These are phyloP conservation scores for Alternaria gansuensis DNA, from an alignment of 2,329 filamentous ascomycete species.

Conservation along the genomic window DNA sequence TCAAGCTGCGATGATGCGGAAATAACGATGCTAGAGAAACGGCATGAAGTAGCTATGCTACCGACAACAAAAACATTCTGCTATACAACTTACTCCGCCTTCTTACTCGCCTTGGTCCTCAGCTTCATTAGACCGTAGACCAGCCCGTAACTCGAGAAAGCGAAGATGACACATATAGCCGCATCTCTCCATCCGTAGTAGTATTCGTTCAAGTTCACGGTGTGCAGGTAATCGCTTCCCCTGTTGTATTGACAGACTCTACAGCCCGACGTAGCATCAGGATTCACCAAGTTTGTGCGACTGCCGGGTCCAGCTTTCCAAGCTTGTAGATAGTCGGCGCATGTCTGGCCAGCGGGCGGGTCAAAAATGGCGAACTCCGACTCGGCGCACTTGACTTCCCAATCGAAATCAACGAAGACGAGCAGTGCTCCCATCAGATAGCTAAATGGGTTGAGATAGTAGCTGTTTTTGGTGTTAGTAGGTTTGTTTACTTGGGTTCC, in stretches of 20 bases:
- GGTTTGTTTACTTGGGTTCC: not conserved
- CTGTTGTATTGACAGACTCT: slow-evolving; percentile 67
- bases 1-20: not conserved
- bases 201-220: slow-evolving; percentile 68
- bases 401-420: slow-evolving; percentile 54
- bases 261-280: slow-evolving; percentile 65
- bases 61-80: not conserved
- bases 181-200: slow-evolving; percentile 73
- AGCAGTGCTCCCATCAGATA: slow-evolving; percentile 56
- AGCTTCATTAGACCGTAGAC: slow-evolving; percentile 58
- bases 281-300: slow-evolving; percentile 66
- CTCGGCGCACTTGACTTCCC: slow-evolving; percentile 51
- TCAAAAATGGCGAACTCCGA: slow-evolving; percentile 56
- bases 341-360: slow-evolving; percentile 63
- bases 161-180: slow-evolving; percentile 67
- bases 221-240: slow-evolving; percentile 68
- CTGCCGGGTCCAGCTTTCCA: slow-evolving; percentile 27
- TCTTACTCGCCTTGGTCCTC: slow-evolving; percentile 55
- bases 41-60: not conserved
- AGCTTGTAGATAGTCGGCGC: slow-evolving; percentile 60
- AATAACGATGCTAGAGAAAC: not conserved
- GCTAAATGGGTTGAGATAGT: slow-evolving; percentile 56
- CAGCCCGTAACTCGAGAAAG: slow-evolving; percentile 62
- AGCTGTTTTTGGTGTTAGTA: slow-evolving; percentile 15
- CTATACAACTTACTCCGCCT: slow-evolving; percentile 41